Conservation (phyloP, 2,329 filamentous ascomycete species). For the Claviceps digitariae region DNA sequence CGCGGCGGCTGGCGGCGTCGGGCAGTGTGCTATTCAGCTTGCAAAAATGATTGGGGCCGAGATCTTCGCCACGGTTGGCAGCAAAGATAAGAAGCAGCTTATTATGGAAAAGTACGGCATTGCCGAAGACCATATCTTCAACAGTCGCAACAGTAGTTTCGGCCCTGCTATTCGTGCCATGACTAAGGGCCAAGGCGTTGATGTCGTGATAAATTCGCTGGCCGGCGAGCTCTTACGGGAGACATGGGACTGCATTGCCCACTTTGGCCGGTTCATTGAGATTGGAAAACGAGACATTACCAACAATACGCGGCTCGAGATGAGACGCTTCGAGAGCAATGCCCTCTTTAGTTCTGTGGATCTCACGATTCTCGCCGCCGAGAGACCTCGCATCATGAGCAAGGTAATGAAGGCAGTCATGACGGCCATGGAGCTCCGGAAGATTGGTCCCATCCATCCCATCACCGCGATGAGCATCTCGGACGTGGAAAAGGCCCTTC, state of each 20-base stretch:
- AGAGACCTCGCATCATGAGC: constrained; percentile 26
- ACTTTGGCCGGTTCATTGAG: constrained; percentile 10
- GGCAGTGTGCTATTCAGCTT: constrained; percentile 25
- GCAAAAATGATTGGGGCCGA: constrained; percentile 24
- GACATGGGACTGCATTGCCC: constrained; percentile 29
- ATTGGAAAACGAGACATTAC: constrained; percentile 21
- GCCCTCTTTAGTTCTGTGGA: constrained; percentile 33
- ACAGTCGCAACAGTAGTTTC: constrained; percentile 13
- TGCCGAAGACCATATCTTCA: constrained; percentile 18
- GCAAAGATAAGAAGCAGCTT: constrained; percentile 21
- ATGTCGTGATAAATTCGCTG: constrained; percentile 49
- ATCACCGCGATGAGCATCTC: constrained; percentile 23
- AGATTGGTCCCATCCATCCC: constrained; percentile 23
- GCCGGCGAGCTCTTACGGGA: constrained; percentile 18
- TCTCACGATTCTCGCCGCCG: constrained; percentile 27
- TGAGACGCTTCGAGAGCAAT: constrained; percentile 34
- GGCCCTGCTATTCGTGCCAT: constrained; percentile 10
- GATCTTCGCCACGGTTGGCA: constrained; percentile 29
- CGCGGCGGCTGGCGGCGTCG: constrained; percentile 24
- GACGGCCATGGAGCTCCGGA: constrained; percentile 14
- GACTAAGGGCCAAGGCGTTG: constrained; percentile 42
- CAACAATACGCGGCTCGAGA: constrained; percentile 29
- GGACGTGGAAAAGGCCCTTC: constrained; percentile 24
- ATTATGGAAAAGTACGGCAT: constrained; percentile 25
- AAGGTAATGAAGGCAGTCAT: constrained; percentile 17